Evolutionary conservation across 257 asterid genomes (phyloP).

Genomic region (Nicotiana paniculata): DNA sequence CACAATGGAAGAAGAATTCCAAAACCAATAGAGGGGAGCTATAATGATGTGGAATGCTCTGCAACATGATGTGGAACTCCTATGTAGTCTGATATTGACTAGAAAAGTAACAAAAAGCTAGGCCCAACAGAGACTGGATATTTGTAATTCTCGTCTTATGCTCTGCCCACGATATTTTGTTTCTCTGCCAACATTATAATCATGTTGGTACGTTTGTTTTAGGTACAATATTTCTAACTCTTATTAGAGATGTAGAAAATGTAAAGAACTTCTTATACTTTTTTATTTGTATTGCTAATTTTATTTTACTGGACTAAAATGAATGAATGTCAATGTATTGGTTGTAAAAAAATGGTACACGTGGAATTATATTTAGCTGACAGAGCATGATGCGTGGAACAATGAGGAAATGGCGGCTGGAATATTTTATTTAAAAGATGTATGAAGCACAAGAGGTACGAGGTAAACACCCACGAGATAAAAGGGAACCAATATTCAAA

Average conservation of each 20-base stretch:
- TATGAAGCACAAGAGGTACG: too few relatives aligned
- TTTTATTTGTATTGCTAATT: neutral
- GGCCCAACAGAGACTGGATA: neutral
- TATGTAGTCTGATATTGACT: neutral
- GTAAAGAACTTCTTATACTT: neutral
- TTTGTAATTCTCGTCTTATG: neutral
- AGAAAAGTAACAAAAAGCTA: neutral
- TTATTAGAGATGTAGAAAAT: neutral
- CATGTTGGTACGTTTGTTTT: neutral
- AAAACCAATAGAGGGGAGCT: constrained; percentile 51
- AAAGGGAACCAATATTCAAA: too few relatives aligned
- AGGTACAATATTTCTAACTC: neutral
- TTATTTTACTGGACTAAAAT: neutral
- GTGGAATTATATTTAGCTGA: too few relatives aligned
- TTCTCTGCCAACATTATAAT: neutral
- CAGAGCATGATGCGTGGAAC: too few relatives aligned
- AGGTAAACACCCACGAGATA: too few relatives aligned
- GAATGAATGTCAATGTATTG: too few relatives aligned
- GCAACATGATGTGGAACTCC: neutral
- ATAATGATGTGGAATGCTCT: constrained; percentile 17
- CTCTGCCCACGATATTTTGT: neutral
- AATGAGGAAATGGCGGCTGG: too few relatives aligned
- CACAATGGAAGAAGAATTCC: constrained; percentile 29
- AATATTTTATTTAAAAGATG: too few relatives aligned
- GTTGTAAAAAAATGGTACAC: too few relatives aligned